Base-by-base conservation (phyloP, 306 rosid genomes). In the Pyrus communis region DNA sequence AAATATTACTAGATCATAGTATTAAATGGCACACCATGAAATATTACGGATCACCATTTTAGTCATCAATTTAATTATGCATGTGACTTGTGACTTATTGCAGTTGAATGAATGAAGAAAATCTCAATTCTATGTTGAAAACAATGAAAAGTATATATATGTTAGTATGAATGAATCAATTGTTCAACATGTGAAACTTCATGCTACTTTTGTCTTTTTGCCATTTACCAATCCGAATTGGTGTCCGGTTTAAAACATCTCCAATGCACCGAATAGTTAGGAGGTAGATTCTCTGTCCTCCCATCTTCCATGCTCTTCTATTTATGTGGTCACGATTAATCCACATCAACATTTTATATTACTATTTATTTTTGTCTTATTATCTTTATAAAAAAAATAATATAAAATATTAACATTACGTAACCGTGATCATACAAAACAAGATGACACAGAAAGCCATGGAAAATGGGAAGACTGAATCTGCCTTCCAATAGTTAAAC, bases 1-100 rank as follows among this genome's bases (percentile, higher is more conserved):
- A 0, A 7, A 38, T 1, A 38, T 6, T 2, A 38, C 0, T 38
- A 38, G 0, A 38, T 0, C 0, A 7, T 38, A 38, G 2, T 38
- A 7, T 0, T 7, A 7, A 38, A 0, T 7, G 10, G 10, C 0
- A 38, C 10, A 38, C 45, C 45, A 1, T 0, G 7, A 11, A 54
- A 9, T 0, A 54, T 60, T 60, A 4, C 25, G 4, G 15, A 11
- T 12, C 9, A 23, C 3, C 3, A 9, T 23, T 4, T 28, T 28
- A 62, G n/a, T 28, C 40, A 28, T 62, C 40, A 28, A 63, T 28
- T 30, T 30, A 17, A 17, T 63, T 15, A 15, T 62, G 22, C 68
- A 63, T 30, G 68, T 63, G 42, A 30, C 68, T 63, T 17, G 22
- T 17, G n/a, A 63, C n/a, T 3, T 30, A 63, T 63, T 49, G 55